Conservation (phyloP, 1,139 yeast species). For the Meyerozyma sp. region DNA sequence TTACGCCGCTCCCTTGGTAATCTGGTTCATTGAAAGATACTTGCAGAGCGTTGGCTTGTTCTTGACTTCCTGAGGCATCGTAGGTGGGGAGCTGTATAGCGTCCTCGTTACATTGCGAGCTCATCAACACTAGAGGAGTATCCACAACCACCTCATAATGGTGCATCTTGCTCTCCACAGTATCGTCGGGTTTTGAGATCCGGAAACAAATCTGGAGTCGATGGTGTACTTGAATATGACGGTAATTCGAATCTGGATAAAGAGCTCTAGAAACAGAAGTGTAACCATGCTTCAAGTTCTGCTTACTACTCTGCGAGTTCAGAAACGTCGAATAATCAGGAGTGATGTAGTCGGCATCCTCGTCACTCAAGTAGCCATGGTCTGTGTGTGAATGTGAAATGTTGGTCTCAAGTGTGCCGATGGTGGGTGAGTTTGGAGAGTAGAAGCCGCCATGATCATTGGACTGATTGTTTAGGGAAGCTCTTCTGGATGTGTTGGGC, state of each 20-base stretch:
- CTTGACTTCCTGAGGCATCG: slow-evolving; percentile 20
- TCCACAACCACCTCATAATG: slow-evolving; percentile 89
- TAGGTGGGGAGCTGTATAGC: slow-evolving; percentile 71
- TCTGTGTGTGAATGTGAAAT: slow-evolving; percentile 19
- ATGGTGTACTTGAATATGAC: slow-evolving; percentile 68
- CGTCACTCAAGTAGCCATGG: slow-evolving; percentile 13
- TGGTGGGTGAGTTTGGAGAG: slow-evolving; percentile 31
- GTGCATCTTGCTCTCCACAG: slow-evolving; percentile 55
- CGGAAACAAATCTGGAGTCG: slow-evolving; percentile 75
- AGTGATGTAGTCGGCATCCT: slow-evolving; percentile 18
- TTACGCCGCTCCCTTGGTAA: slow-evolving; percentile 31
- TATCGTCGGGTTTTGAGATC: slow-evolving; percentile 62
- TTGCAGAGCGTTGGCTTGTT: slow-evolving; percentile 1
- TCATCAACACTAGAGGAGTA: slow-evolving; percentile 70
- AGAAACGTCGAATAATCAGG: slow-evolving; percentile 27
- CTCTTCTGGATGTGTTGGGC: not conserved
- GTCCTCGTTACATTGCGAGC: slow-evolving; percentile 65
- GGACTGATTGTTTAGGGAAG: not conserved
- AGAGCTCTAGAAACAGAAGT: slow-evolving; percentile 34
- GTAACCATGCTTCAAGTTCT: slow-evolving; percentile 33
- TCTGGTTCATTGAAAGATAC: slow-evolving; percentile 32
- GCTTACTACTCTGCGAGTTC: slow-evolving; percentile 22
- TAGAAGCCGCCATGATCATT: slow-evolving; percentile 4
- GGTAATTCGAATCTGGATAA: slow-evolving; percentile 68
- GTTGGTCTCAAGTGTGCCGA: slow-evolving; percentile 41